phyloP scores from a whole-genome alignment of 2,329 filamentous ascomycete genomes.

The Claviceps pusilla region DNA sequence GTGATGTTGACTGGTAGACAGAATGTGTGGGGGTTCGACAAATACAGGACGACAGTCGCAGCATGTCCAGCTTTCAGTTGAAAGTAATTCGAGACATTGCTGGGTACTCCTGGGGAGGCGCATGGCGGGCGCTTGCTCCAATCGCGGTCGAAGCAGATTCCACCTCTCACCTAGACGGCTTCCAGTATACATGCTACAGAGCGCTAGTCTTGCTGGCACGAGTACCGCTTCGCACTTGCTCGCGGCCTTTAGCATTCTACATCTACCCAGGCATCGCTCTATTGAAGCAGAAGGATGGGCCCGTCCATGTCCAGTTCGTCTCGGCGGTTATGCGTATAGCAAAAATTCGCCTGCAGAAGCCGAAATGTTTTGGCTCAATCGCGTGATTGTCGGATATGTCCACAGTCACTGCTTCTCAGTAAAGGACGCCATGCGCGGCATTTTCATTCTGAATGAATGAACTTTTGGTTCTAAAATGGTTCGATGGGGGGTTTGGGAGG shows the following conservation, averaged over 20 bases:
- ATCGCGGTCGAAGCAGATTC: background rate
- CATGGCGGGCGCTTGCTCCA: background rate
- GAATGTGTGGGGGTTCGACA: background rate
- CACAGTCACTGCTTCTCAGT: background rate
- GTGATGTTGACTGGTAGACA: constrained; percentile 88
- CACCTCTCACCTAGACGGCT: background rate
- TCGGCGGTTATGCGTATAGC: background rate
- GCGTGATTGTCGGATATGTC: background rate
- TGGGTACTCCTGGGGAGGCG: background rate
- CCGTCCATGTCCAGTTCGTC: background rate
- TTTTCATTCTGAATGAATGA: background rate
- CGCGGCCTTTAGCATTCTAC: background rate
- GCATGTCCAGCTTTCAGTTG: background rate
- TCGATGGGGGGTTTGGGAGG: background rate
- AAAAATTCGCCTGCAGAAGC: background rate
- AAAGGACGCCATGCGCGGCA: background rate
- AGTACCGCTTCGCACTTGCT: background rate
- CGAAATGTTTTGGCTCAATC: background rate
- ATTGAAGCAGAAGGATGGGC: background rate
- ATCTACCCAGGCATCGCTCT: background rate
- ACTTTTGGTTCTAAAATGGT: background rate
- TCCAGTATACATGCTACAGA: background rate
- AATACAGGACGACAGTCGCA: background rate
- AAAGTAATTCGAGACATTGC: background rate
- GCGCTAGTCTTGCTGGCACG: background rate